A percentile compares a stretch with the other conserved stretches of the same genome.
Conservation (phyloP, 495 filamentous ascomycete genomes). For the Aspergillus kassunensis region DNA sequence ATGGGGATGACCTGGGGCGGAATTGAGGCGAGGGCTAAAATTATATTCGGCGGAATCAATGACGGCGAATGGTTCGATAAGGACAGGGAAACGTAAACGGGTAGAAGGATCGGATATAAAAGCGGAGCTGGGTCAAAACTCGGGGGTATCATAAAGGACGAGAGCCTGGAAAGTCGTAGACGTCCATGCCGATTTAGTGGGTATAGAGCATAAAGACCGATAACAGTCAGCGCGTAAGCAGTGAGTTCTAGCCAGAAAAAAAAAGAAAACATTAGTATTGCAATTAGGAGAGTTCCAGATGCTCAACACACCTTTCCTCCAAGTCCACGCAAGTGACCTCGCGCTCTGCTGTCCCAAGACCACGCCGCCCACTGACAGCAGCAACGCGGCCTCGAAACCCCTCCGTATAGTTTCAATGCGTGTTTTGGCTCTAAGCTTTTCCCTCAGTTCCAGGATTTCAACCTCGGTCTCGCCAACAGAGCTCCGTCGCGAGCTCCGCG, state of each 20-base stretch:
- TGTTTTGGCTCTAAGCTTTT: slow-evolving; percentile 30
- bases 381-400: slow-evolving; percentile 38
- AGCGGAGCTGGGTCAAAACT: slow-evolving; percentile 88
- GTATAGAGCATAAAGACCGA: slow-evolving; percentile 44
- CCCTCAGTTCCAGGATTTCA: slow-evolving; percentile 25
- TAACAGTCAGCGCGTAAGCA: slow-evolving; percentile 36
- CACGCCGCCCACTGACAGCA: slow-evolving; percentile 43
- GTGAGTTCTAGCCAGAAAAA: slow-evolving; percentile 42
- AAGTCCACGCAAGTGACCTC: slow-evolving; percentile 35
- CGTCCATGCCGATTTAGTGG: slow-evolving; percentile 36
- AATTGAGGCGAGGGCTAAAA: slow-evolving; percentile 74
- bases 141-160: slow-evolving; percentile 55
- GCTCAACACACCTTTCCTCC: slow-evolving; percentile 38
- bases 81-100: slow-evolving; percentile 73
- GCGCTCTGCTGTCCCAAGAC: slow-evolving; percentile 31
- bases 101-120: slow-evolving; percentile 76
- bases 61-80: slow-evolving; percentile 54
- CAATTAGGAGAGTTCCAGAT: background rate
- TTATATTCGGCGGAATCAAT: slow-evolving; percentile 69
- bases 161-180: slow-evolving; percentile 23
- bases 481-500: slow-evolving; percentile 35
- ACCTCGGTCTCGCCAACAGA: slow-evolving; percentile 35
- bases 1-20: slow-evolving; percentile 70
- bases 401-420: slow-evolving; percentile 45
- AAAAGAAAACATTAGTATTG: background rate